These are phyloP conservation scores for Daldinia sp. DNA, from an alignment of 2,329 filamentous ascomycete species.

Conservation along the genomic window DNA sequence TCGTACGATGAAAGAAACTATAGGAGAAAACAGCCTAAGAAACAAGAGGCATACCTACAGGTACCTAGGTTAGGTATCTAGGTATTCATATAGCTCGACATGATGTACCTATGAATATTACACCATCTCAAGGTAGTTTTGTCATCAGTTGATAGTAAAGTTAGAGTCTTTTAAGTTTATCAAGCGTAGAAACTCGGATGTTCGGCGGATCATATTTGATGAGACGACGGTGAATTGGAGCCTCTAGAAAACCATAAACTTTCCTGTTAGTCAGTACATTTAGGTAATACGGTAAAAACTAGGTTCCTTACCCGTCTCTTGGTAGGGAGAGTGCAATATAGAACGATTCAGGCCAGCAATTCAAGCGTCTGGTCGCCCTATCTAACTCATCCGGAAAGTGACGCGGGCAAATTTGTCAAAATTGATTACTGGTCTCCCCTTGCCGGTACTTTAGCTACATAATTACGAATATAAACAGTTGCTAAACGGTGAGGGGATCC, in stretches of 20 bases:
- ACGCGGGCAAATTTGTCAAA: constrained; percentile 20
- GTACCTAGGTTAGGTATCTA: too few relatives aligned
- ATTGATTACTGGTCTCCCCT: neutral
- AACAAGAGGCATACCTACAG: too few relatives aligned
- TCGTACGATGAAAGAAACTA: constrained; percentile 1
- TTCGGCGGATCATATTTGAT: constrained; percentile 16
- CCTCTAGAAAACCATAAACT: neutral
- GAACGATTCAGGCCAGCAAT: constrained; percentile 3
- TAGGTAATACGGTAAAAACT: constrained; percentile 15
- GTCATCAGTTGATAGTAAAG: neutral
- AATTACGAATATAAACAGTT: constrained; percentile 5
- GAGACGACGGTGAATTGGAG: neutral
- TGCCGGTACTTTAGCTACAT: neutral
- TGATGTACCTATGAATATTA: neutral
- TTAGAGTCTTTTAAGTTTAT: constrained; percentile 23
- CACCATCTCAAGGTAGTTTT: neutral
- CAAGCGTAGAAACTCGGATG: constrained; percentile 19
- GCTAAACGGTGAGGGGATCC: neutral
- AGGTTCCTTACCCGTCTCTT: neutral
- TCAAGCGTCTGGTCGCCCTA: neutral
- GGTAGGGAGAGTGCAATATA: neutral
- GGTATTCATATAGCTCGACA: neutral
- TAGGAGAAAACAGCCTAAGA: constrained; percentile 1
- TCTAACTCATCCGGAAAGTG: constrained; percentile 5
- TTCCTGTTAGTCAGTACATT: constrained; percentile 20